Percentiles rank a stretch among this genome's conserved stretches.
These are phyloP conservation scores for Bipolaris cookei DNA, from an alignment of 2,329 filamentous ascomycete genomes.

Conservation along the genomic window DNA sequence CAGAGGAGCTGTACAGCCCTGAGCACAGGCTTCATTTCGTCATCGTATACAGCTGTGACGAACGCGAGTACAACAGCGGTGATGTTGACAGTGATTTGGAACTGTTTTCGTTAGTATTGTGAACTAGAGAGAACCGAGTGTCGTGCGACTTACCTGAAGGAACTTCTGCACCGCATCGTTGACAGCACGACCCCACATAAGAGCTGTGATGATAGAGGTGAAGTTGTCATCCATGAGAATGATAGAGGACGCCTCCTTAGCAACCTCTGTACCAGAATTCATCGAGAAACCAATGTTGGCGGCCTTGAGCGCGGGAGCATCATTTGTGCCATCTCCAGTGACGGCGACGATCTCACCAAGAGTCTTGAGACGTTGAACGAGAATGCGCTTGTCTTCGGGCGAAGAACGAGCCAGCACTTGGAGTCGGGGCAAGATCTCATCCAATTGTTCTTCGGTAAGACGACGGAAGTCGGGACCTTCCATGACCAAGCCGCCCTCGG, in stretches of 20 bases:
- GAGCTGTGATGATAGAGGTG: conserved; percentile 89
- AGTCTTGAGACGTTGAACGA: conserved; percentile 91
- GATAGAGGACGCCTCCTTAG: conserved; percentile 95
- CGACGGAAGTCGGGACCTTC: conserved; percentile 91
- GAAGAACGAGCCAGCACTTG: conserved; percentile 96
- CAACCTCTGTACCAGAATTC: conserved; percentile 92
- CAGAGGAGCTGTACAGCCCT: conserved; percentile 95
- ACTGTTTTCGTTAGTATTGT: conserved; percentile 49
- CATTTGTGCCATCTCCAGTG: conserved; percentile 97
- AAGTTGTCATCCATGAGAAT: conserved; percentile 98
- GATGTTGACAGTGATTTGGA: conserved; percentile 97
- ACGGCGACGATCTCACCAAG: conserved; percentile 93
- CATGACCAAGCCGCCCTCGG: conserved; percentile 74
- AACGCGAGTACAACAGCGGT: conserved; percentile 98
- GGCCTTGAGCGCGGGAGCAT: conserved; percentile 95
- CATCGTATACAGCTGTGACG: conserved; percentile 86
- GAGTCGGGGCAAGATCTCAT: conserved; percentile 79
- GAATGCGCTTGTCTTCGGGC: conserved; percentile 90
- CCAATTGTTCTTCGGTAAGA: conserved; percentile 75
- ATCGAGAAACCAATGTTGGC: conserved; percentile 97
- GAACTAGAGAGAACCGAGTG: background rate
- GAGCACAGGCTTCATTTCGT: conserved; percentile 85
- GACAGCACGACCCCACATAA: conserved; percentile 94
- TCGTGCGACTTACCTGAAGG: conserved; percentile 64
- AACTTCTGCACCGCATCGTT: conserved; percentile 99